Evolutionary conservation across 2,329 filamentous ascomycete species (phyloP).

Genomic region (Ceratocystis cubensis): DNA sequence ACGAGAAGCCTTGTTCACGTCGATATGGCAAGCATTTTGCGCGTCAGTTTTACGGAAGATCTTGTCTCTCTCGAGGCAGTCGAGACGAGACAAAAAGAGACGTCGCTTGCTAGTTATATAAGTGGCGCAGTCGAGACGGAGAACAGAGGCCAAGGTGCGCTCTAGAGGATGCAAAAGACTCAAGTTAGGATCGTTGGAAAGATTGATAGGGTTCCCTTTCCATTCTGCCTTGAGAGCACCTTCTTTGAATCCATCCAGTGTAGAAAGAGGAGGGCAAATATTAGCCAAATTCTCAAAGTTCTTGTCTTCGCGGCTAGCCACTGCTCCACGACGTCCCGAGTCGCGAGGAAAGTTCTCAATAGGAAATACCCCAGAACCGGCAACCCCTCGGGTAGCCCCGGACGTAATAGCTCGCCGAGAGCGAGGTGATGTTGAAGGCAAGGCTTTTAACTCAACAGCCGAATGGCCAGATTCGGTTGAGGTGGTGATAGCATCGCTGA

Average conservation of each 20-base stretch:
- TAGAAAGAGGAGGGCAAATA: conserved; percentile 55
- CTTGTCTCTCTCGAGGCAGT: conserved; percentile 55
- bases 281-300: conserved; percentile 62
- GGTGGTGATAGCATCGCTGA: conserved; percentile 6
- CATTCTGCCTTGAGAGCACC: conserved; percentile 74
- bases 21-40: conserved; percentile 94
- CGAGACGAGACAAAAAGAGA: conserved; percentile 68
- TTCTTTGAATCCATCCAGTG: conserved; percentile 47
- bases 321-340: conserved; percentile 29
- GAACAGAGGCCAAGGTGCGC: conserved; percentile 58
- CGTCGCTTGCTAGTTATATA: conserved; percentile 89
- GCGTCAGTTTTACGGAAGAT: conserved; percentile 92
- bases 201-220: conserved; percentile 69
- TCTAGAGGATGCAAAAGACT: conserved; percentile 68
- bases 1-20: conserved; percentile 94
- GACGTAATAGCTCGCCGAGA: conserved; percentile 14
- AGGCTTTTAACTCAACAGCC: not conserved
- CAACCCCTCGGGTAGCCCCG: conserved; percentile 16
- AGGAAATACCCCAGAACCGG: conserved; percentile 18
- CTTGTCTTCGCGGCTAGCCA: conserved; percentile 66
- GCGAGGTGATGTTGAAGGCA: conserved; percentile 7
- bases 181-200: conserved; percentile 57
- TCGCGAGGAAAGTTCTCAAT: conserved; percentile 19
- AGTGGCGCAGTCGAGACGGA: conserved; percentile 73
- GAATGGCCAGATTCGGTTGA: conserved; percentile 4